Percentiles rank a stretch among this genome's conserved stretches.
Conservation (phyloP, 2,329 filamentous ascomycete genomes). For the Alternaria postmessia region DNA sequence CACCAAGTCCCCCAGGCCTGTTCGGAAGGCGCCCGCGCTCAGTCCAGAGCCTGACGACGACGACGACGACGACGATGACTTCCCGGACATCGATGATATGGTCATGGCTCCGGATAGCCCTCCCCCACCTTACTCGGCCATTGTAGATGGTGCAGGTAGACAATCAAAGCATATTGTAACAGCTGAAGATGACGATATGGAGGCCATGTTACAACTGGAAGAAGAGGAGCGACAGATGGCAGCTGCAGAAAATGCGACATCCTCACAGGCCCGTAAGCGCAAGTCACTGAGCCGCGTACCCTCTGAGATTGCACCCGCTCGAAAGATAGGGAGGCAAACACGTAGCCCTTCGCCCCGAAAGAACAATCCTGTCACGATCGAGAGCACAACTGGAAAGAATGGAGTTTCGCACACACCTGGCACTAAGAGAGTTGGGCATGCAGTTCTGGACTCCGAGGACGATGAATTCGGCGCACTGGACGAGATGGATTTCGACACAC, state of each 20-base stretch:
- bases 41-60: constrained; percentile 32
- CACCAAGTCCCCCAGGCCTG: constrained; percentile 28
- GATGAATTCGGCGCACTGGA: constrained; percentile 42
- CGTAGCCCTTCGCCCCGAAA: constrained; percentile 32
- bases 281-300: constrained; percentile 42
- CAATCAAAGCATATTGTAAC: background rate
- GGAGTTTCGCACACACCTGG: constrained; percentile 18
- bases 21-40: constrained; percentile 14
- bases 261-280: constrained; percentile 35
- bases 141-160: constrained; percentile 28
- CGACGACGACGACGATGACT: constrained; percentile 44
- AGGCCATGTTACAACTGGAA: constrained; percentile 20
- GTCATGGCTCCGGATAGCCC: constrained; percentile 34
- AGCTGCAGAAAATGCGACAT: constrained; percentile 10
- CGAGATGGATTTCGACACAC: constrained; percentile 33
- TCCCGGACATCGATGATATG: constrained; percentile 52
- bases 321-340: constrained; percentile 40
- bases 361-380: background rate
- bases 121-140: constrained; percentile 57
- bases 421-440: constrained; percentile 27
- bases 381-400: background rate
- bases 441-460: constrained; percentile 44
- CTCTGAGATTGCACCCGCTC: constrained; percentile 39
- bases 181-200: constrained; percentile 19
- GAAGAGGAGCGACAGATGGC: constrained; percentile 24